Evolutionary conservation across 1,284 basidiomycete genomes (phyloP).

Genomic region (Clitocybe nebularis): DNA sequence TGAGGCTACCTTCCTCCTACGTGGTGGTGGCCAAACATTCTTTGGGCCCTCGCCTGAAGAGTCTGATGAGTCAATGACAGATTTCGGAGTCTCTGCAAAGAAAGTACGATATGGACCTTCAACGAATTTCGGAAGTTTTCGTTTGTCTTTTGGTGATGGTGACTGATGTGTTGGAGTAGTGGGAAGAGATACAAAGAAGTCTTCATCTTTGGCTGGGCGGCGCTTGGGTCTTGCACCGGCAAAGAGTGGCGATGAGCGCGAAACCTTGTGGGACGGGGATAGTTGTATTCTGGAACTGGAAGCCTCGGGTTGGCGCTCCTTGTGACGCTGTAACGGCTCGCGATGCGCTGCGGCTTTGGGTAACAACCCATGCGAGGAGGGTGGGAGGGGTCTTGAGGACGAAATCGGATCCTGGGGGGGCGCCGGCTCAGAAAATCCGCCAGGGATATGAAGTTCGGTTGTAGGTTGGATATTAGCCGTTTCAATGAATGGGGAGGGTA

Average conservation of each 20-base stretch:
- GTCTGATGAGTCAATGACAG: conserved; percentile 4
- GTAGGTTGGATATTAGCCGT: neutral
- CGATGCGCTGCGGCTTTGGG: neutral
- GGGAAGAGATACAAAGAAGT: conserved; percentile 10
- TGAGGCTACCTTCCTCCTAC: conserved; percentile 3
- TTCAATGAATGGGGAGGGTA: conserved; percentile 5
- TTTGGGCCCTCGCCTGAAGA: conserved; percentile 2
- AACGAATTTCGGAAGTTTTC: conserved; percentile 16
- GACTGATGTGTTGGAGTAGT: conserved; percentile 9
- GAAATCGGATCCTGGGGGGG: no score
- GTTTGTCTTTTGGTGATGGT: conserved; percentile 7
- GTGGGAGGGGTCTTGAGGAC: neutral
- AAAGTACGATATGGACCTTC: conserved; percentile 22
- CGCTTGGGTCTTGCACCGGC: neutral
- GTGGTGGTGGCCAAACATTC: conserved; percentile 12
- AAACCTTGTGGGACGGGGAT: conserved; percentile 2
- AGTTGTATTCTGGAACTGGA: conserved; percentile 14
- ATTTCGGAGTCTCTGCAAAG: conserved; percentile 13
- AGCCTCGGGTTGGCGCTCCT: conserved; percentile 7
- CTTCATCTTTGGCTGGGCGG: conserved; percentile 8
- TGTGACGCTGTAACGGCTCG: neutral
- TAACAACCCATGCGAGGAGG: neutral
- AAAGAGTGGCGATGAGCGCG: neutral
- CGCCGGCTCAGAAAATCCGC: no score
- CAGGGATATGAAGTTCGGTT: neutral